A percentile compares a stretch with the other conserved stretches of the same genome.
These are phyloP conservation scores for Pseudoscleropodium purum DNA, from an alignment of 225 moss, liverwort and hornwort species.

Conservation along the genomic window DNA sequence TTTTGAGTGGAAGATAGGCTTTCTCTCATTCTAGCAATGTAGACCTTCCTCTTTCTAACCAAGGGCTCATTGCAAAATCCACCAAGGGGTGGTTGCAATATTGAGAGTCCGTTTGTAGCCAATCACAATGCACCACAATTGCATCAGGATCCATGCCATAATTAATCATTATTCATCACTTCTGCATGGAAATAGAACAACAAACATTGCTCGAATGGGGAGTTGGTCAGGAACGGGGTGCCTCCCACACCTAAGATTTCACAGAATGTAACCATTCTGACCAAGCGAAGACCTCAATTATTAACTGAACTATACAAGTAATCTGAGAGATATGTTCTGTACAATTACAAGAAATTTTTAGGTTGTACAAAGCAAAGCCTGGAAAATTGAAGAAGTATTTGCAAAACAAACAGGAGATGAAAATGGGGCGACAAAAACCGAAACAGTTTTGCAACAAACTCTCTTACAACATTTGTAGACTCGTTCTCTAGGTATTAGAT, in stretches of 20 bases:
- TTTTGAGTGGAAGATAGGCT: no score
- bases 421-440: background rate
- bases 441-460: background rate
- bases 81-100: no score
- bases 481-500: background rate
- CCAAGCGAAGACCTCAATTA: background rate
- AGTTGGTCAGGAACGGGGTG: no score
- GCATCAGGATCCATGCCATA: no score
- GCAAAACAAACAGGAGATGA: background rate
- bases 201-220: no score
- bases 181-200: no score
- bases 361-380: background rate
- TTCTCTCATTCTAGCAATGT: no score
- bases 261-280: background rate
- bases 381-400: background rate
- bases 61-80: no score
- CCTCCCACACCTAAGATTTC: background rate
- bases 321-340: background rate
- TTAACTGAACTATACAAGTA: background rate
- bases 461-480: background rate
- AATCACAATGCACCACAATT: no score
- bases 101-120: no score
- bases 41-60: no score
- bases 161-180: no score
- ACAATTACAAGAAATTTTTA: background rate